Percentiles rank a stretch among this genome's conserved stretches.
Conservation (phyloP, 495 filamentous ascomycete genomes). For the Neurospora sp. region DNA sequence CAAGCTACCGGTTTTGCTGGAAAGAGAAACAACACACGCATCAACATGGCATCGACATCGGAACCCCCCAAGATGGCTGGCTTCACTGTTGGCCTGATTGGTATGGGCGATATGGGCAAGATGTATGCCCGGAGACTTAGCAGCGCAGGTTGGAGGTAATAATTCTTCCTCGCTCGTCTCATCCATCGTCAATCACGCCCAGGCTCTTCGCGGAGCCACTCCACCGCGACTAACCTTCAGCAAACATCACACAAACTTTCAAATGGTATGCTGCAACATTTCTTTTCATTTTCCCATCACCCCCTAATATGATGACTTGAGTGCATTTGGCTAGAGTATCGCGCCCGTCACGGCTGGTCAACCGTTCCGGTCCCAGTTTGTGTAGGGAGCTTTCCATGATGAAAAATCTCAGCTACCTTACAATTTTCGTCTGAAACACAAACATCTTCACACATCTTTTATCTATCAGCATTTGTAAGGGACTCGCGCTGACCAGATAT, state of each 20-base stretch:
- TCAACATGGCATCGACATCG: constrained; percentile 9
- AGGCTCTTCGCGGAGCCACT: background rate
- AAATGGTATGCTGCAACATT: constrained; percentile 9
- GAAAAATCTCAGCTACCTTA: constrained; percentile 97
- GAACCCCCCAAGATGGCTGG: constrained; percentile 40
- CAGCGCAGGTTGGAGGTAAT: constrained; percentile 90
- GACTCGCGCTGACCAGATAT: constrained; percentile 10
- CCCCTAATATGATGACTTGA: constrained; percentile 85
- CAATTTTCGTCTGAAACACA: constrained; percentile 68
- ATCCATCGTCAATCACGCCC: background rate
- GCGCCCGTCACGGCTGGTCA: constrained; percentile 29
- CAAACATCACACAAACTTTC: constrained; percentile 12
- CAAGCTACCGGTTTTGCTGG: background rate
- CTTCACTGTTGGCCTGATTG: constrained; percentile 82
- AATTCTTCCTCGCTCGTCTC: constrained; percentile 9
- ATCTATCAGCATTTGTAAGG: constrained; percentile 4
- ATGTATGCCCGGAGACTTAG: constrained; percentile 91
- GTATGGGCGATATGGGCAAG: constrained; percentile 99
- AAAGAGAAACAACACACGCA: background rate
- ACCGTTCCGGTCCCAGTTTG: constrained; percentile 29
- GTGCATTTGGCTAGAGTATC: constrained; percentile 99
- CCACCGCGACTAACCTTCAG: constrained; percentile 1
- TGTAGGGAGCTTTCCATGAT: constrained; percentile 64
- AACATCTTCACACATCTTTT: constrained; percentile 1
- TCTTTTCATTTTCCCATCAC: constrained; percentile 3